Evolutionary conservation across 108 stramenopile species (phyloP), one percentile per base, ranked within the genome.

Genomic region (Conticribra weissflogii): DNA sequence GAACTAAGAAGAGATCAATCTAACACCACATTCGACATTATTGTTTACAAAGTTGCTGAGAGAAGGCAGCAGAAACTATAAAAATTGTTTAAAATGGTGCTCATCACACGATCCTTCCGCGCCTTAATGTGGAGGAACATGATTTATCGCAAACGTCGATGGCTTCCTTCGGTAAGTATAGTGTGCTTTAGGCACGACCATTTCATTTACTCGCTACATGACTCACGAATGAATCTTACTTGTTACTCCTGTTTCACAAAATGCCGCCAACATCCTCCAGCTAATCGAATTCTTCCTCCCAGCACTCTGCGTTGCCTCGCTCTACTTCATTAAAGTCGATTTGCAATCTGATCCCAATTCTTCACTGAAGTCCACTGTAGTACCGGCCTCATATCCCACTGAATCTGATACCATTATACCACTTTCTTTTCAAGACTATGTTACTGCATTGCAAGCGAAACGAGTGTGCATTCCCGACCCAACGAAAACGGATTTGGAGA

Each of bases 71-170:
- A n/a, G n/a, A n/a, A n/a, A n/a, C n/a, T n/a, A n/a, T n/a, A n/a
- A n/a, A n/a, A n/a, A n/a, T n/a, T n/a, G n/a, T n/a, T 19, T 55
- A 16, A 46, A 34, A 63, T 72, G 62, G 31, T 53, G 9, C 56
- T 23, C 71, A 36, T 47, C 27, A 72, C 83, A 24, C 77, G 84
- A 16, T 82, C 90, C 12, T 92, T 82, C 62, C 63, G 63, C 29
- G 89, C 89, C n/a, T 81, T 93, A 68, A 72, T 89, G 77, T 74
- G 89, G 41, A 84, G 92, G 17, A 88, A 93, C 63, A 48, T 78
- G 25, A 74, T 93, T 57, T 90, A 89, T 53, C 86, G 92, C 18
- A 70, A 59, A 49, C 71, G 92, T n/a, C 83, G 86, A 31, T 72
- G 71, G 53, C 22, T 93, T 12, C 74, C 83, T 25, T 87, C 92